Evolutionary conservation across 2,329 filamentous ascomycete species (phyloP), one percentile per base, ranked within the genome.

Genomic region (Grosmannia clavigera): DNA sequence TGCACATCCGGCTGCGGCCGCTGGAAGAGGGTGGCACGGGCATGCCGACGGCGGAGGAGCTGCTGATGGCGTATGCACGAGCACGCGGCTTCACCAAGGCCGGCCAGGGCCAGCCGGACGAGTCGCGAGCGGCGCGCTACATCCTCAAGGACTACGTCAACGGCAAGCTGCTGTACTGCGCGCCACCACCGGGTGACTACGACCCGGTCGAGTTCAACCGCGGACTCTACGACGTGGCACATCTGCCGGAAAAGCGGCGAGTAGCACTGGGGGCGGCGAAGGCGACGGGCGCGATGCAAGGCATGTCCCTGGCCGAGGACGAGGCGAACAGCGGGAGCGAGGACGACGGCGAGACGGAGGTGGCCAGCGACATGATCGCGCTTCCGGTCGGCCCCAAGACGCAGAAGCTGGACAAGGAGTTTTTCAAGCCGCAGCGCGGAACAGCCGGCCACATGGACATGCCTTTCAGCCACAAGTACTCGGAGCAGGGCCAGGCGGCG

Each of bases 101-200:
- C 59, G 94, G 94, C 68, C 82, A 89, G 40, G 92, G 94, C 10
- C 88, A 94, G 69, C 92, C 94, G 0, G 94, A 99, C 68, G 91
- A 96, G 76, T 95, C 91, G 1, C 83, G 94, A 67, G 94, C 94
- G 7, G 91, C 92, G 5, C 83, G 94, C 58, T 88, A 90, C 66
- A 81, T 99, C 19, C 81, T 99, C 31, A 99, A 99, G 72, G 94
- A 99, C 75, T 99, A 97, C 69, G 94, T 99, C 66, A 95, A 87
- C 70, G 94, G 94, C 64, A 97, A 96, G 75, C 81, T 99, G 0
- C 81, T 97, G 6, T 97, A 87, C 75, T 94, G 91, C 66, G 86
- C 92, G 67, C 92, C 94, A 5, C 94, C 94, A 0, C 92, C 92
- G 0, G 75, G 75, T n/a, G 38, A 38, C 40, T 59, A 52, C 48